Base-by-base conservation (phyloP, 352 stramenopile species). In the Hyaloperonospora arabidopsidis region DNA sequence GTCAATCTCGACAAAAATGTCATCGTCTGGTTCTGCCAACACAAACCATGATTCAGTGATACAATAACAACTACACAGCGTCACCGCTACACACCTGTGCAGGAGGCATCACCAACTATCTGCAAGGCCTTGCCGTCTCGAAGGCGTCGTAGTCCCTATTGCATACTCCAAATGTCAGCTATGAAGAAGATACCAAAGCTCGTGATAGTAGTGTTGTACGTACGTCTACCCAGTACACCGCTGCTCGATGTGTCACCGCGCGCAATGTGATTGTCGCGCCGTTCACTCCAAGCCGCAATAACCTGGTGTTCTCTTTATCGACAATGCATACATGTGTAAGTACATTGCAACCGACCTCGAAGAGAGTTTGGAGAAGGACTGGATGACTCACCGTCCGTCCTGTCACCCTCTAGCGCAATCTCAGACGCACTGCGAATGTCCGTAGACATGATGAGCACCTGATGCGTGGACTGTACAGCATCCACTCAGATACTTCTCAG, bases 1-100 rank as follows among this genome's bases (percentile, higher is more conserved):
- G 54, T 89, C 79, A 18, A 89, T 89, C 53, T 87, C 74, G 18
- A 67, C 59, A 23, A 87, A 89, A 12, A 89, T 81, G 19, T 86
- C 75, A 10, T 89, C 79, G 56, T 89, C 74, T 8, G 75, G 79
- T 58, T 89, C 79, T 89, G 49, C 21, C 44, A 22, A 5, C 18
- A 29, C 25, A 29, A 3, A 29, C 25, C 35, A 47, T 46, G 46
- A 38, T 22, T 7, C n/a, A 40, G 13, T 22, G 19, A 59, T 35
- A 8, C 21, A 3, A 47, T 14, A 47, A 6, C 22, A 47, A 7
- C 10, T 15, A 10, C 0, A 56, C 13, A 28, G 23, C 10, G 13
- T 21, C 8, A 28, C 13, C 2, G 17, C 40, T 49, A 22, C 22
- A 19, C 44, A 86, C 78, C 76, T 54, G 79, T 52, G 14, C 68